Conservation (phyloP, 768 basidiomycete species). For the Suillus tomentosus region DNA sequence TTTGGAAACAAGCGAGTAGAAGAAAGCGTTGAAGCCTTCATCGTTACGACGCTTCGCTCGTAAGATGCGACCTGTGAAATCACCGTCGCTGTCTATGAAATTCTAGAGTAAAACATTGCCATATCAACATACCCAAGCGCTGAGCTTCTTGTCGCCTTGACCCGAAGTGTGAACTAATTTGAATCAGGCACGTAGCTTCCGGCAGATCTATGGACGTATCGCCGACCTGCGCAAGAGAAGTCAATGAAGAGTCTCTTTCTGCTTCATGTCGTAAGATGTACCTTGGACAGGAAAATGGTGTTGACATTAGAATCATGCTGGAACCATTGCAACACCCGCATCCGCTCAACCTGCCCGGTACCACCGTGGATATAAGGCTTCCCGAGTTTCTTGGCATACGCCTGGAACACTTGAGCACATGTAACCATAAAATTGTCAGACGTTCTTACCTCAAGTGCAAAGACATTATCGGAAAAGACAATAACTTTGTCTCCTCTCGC, state of each 20-base stretch:
- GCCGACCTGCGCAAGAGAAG: constrained; percentile 64
- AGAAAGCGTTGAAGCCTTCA: constrained; percentile 99
- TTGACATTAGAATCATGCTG: constrained; percentile 95
- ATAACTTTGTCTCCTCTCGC: constrained; percentile 98
- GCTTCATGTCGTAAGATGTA: constrained; percentile 32
- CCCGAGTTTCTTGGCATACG: constrained; percentile 89
- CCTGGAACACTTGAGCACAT: constrained; percentile 42
- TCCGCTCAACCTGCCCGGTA: constrained; percentile 92
- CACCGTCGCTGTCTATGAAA: constrained; percentile 21
- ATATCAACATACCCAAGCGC: constrained; percentile 65
- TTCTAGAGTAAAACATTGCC: constrained; percentile 12
- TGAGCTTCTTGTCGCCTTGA: constrained; percentile 98
- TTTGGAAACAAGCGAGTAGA: constrained; percentile 98
- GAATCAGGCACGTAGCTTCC: constrained; percentile 98
- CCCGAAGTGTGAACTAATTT: constrained; percentile 99
- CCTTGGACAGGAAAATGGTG: constrained; percentile 98
- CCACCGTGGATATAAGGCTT: constrained; percentile 97
- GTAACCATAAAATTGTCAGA: constrained; percentile 11
- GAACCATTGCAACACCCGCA: constrained; percentile 93
- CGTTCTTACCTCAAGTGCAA: constrained; percentile 79
- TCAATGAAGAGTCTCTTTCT: constrained; percentile 18
- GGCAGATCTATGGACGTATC: constrained; percentile 99
- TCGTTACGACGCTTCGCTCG: constrained; percentile 98
- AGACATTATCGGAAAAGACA: constrained; percentile 99
- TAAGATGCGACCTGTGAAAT: constrained; percentile 78